Evolutionary conservation across 306 rosid genomes (phyloP).

Genomic region (Mucuna pruriens): DNA sequence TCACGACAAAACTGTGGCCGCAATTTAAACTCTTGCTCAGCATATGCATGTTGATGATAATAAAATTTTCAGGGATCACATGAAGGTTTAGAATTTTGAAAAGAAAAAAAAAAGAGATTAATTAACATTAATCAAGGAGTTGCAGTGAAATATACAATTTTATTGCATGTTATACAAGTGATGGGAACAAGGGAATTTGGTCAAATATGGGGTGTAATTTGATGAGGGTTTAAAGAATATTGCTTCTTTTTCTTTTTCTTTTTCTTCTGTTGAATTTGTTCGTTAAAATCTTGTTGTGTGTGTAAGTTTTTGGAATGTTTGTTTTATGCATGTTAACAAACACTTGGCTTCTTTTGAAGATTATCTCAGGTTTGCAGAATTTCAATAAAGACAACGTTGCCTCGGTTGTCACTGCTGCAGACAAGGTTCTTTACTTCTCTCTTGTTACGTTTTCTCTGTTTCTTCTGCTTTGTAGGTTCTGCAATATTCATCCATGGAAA

Average conservation of each 20-base stretch:
- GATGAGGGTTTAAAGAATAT: not conserved
- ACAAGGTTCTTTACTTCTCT: slow-evolving; percentile 62
- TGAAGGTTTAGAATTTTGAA: not conserved
- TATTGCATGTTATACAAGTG: not conserved
- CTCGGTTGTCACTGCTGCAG: slow-evolving; percentile 84
- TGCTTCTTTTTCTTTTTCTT: not conserved
- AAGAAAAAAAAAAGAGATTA: not conserved
- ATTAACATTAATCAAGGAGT: slow-evolving; percentile 4
- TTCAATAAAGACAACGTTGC: slow-evolving; percentile 80
- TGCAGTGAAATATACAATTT: not conserved
- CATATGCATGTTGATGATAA: not conserved
- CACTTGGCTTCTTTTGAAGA: slow-evolving; percentile 53
- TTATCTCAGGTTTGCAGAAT: slow-evolving; percentile 91
- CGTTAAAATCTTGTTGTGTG: not conserved
- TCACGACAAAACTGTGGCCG: too few relatives aligned
- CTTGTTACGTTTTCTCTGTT: slow-evolving; percentile 2
- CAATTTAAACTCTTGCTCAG: too few relatives aligned
- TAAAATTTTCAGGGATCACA: not conserved
- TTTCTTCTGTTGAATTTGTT: not conserved
- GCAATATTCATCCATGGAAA: not conserved
- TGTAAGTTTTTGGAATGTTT: not conserved
- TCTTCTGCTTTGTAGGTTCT: not conserved
- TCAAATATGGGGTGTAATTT: not conserved
- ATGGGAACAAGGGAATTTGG: slow-evolving; percentile 8
- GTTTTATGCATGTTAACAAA: slow-evolving; percentile 28